Percentiles rank a stretch among this genome's conserved stretches.
Evolutionary conservation across 176 grass and related monocot species (phyloP).

Genomic region (Aegilops longissima): DNA sequence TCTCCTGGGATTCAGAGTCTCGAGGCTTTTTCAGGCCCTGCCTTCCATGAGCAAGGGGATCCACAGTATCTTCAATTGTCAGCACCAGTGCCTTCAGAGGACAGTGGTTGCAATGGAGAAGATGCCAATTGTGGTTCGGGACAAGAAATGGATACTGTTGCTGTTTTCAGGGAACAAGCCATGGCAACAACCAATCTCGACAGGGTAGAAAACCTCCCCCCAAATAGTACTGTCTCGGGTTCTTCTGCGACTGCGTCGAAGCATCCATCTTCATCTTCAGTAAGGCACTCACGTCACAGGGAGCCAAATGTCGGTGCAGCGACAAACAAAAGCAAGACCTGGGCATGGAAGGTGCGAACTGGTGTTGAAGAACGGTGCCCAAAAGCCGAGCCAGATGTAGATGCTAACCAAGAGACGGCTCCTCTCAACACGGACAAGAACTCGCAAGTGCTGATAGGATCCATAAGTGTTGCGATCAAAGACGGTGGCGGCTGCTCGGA

Average conservation of each 20-base stretch:
- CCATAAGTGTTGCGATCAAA: slow-evolving; percentile 72
- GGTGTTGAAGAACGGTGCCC: slow-evolving; percentile 42
- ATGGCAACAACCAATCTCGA: neutral
- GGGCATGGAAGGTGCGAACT: slow-evolving; percentile 39
- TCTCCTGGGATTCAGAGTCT: slow-evolving; percentile 37
- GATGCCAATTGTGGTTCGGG: slow-evolving; percentile 10
- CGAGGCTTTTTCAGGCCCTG: slow-evolving; percentile 39
- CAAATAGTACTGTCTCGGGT: slow-evolving; percentile 17
- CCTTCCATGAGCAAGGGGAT: slow-evolving; percentile 31
- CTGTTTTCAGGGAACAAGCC: slow-evolving; percentile 5
- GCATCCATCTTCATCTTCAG: slow-evolving; percentile 29
- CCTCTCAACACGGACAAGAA: slow-evolving; percentile 36
- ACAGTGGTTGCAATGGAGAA: slow-evolving; percentile 18
- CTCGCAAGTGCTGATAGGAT: slow-evolving; percentile 75
- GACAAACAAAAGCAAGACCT: slow-evolving; percentile 41
- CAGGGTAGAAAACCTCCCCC: slow-evolving; percentile 27
- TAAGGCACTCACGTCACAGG: slow-evolving; percentile 38
- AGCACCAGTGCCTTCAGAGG: slow-evolving; percentile 21
- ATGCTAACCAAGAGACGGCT: slow-evolving; percentile 19
- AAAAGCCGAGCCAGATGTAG: slow-evolving; percentile 30
- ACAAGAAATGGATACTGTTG: slow-evolving; percentile 20
- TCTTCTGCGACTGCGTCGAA: neutral
- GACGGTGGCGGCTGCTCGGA: neutral
- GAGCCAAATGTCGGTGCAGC: slow-evolving; percentile 24
- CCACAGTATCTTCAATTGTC: slow-evolving; percentile 13